Evolutionary conservation across 805 yeast genomes (phyloP), one percentile per base, ranked within the genome.

Genomic region (Candida lessepsii): DNA sequence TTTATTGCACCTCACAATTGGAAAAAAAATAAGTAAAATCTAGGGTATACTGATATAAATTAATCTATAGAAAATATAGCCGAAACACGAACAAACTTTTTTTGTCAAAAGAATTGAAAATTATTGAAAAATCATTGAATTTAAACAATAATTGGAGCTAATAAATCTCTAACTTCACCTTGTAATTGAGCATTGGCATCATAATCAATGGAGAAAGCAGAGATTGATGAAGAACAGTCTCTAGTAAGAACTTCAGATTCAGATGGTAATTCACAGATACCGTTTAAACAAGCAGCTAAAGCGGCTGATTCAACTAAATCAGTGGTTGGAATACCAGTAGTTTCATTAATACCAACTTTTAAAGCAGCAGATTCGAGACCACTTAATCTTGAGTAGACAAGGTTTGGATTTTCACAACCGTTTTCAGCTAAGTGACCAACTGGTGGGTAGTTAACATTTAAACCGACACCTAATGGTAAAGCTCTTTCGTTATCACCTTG

Each of bases 191-290:
- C 21, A 35, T 49, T 52, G 21, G 75, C 73, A 50, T 70, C 76
- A 45, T 63, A 57, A 52, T 76, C 82, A 48, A 73, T 58, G 21
- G 73, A 60, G 59, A 75, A 75, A n/a, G 66, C 63, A 33, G 75
- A 59, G 44, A 76, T 62, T 4, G 79, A 51, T 16, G 73, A 45
- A 44, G 62, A 55, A 61, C 82, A 77, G 40, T 54, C 53, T 48
- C 58, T 54, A 13, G 49, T 52, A 36, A 60, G 47, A 34, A 65
- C 52, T 28, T 46, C 49, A 46, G 56, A 51, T 53, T 73, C 79
- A 41, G 70, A 63, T 39, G 73, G 78, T 47, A 73, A 63, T 14
- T 57, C 20, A 40, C 70, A 65, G 49, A 68, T 68, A 52, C 80
- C 80, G 42, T 64, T 57, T 40, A 47, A 41, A 45, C 75, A 65